phyloP scores from a whole-genome alignment of 495 filamentous ascomycete genomes.

The Glonium stellatum region DNA sequence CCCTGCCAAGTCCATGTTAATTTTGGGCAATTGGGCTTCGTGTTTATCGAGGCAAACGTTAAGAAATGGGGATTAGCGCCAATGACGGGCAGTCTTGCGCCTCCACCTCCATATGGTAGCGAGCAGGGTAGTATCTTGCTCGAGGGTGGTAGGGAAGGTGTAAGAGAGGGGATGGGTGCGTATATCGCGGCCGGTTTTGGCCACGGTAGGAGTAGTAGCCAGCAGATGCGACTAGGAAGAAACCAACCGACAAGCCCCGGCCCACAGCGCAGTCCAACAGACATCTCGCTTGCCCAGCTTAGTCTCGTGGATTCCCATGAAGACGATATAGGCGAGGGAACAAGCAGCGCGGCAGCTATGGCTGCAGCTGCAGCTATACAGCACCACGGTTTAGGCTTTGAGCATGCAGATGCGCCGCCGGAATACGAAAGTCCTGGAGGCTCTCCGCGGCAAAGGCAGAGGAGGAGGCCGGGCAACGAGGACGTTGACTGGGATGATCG shows the following conservation, averaged over 20 bases:
- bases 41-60: constrained; percentile 98
- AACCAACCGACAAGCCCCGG: constrained; percentile 71
- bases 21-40: constrained; percentile 94
- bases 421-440: constrained; percentile 38
- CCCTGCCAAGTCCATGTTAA: constrained; percentile 92
- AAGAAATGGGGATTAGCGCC: constrained; percentile 99
- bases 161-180: constrained; percentile 50
- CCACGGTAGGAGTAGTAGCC: constrained; percentile 49
- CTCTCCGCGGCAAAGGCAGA: constrained; percentile 13
- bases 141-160: constrained; percentile 69
- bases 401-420: constrained; percentile 33
- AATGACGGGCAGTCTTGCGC: constrained; percentile 89
- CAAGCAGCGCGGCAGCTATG: constrained; percentile 44
- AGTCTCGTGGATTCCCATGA: constrained; percentile 67
- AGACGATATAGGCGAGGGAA: constrained; percentile 58
- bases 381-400: constrained; percentile 28
- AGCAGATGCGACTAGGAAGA: constrained; percentile 53
- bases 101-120: constrained; percentile 91
- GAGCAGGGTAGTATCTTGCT: constrained; percentile 94
- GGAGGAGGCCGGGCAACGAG: constrained; percentile 1
- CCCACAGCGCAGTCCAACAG: constrained; percentile 84
- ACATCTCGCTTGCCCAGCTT: constrained; percentile 82
- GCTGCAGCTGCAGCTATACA: constrained; percentile 29
- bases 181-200: constrained; percentile 44
- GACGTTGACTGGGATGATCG: constrained; percentile 20